phyloP scores from a whole-genome alignment of 2,329 filamentous ascomycete species.

The Fusarium miscanthi region DNA sequence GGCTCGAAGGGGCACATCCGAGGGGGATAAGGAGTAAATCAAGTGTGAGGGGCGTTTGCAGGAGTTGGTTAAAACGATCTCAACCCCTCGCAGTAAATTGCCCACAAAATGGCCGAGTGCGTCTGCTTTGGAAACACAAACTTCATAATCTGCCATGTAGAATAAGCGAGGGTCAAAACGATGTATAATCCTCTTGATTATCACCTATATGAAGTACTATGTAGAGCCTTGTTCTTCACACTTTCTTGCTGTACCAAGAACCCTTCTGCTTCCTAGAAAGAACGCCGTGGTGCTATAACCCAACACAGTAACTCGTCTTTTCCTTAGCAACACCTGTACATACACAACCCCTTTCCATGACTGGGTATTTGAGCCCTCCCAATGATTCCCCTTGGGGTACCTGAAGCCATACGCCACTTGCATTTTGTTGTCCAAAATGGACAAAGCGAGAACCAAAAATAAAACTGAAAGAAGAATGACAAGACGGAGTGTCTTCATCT shows the following conservation, averaged over 20 bases:
- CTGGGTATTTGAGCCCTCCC: constrained; percentile 35
- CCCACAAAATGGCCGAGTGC: neutral
- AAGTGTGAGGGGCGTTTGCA: neutral
- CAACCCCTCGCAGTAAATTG: neutral
- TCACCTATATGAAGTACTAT: constrained; percentile 10
- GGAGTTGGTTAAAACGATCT: neutral
- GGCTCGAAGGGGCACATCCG: neutral
- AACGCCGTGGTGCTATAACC: constrained; percentile 41
- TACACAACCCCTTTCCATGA: constrained; percentile 18
- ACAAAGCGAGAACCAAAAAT: constrained; percentile 33
- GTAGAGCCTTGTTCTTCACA: constrained; percentile 9
- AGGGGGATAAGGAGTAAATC: neutral
- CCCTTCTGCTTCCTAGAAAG: constrained; percentile 32
- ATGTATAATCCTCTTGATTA: constrained; percentile 26
- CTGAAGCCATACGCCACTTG: constrained; percentile 38
- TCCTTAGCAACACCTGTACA: constrained; percentile 21
- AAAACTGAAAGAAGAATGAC: constrained; percentile 37
- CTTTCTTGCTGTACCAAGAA: constrained; percentile 22
- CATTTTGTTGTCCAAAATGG: constrained; percentile 41
- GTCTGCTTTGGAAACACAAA: neutral
- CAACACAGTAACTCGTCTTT: constrained; percentile 34
- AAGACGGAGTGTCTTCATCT: constrained; percentile 38
- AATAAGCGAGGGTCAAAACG: neutral
- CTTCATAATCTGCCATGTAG: neutral
- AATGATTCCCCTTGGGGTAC: constrained; percentile 22